Base-by-base conservation (phyloP, 2,329 filamentous ascomycete genomes). In the Diaporthe amygdali region DNA sequence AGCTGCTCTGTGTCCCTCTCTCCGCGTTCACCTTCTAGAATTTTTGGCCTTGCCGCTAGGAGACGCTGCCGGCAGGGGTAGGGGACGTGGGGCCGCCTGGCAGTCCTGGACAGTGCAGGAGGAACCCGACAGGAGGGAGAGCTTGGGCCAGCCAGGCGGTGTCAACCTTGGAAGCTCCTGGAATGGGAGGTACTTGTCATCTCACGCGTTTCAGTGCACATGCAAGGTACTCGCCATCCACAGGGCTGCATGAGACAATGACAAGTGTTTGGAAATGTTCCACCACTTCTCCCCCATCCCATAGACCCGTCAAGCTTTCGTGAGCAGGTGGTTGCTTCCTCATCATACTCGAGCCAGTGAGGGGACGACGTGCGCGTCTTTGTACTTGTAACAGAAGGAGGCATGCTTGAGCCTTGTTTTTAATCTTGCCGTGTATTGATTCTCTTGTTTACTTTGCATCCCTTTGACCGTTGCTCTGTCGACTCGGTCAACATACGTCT, bases 1-100 rank as follows among this genome's bases (percentile, higher is more conserved):
- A 52, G 32, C 46, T 51, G 63, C 63, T 66, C 22, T 14, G 22
- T 27, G 14, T 51, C 44, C 47, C 34, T 27, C 22, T 30, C 44
- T 56, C 41, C 52, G 66, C 44, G 41, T 47, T 22, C 54, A 37
- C 52, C 54, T 41, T 66, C 63, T 68, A 66, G 68, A 70, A 66
- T 56, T 70, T 70, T 70, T 70, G 68, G 68, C 68, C 41, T 55
- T 63, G 59, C 59, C 59, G 59, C 59, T 63, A 63, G 22, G 59
- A 22, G 20, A 63, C 30, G 41, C 59, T 63, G 59, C 49, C 52
- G 47, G 47, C 47, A 47, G 56, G 54, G 68, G 68, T 41, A 32
- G 15, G 56, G 37, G 37, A 54, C 47, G 49, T 66, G 37, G 49
- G 63, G 46, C 61, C 2, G 32, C n/a, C 39, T 56, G 17, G 39